Base-by-base conservation (phyloP, 2,329 filamentous ascomycete genomes). In the Trichoderma sp. region DNA sequence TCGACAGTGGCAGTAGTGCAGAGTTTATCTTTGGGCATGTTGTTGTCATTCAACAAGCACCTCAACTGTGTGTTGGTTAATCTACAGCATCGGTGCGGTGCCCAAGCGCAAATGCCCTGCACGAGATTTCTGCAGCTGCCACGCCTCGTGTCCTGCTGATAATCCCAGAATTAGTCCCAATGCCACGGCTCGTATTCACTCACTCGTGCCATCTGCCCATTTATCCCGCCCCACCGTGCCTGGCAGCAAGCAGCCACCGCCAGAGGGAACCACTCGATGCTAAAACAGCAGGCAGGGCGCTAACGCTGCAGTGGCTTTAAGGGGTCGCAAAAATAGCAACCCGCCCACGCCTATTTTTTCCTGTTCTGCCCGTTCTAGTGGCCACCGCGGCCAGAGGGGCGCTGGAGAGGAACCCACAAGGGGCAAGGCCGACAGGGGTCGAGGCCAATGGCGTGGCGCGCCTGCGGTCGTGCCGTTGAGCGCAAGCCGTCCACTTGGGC, bases 251-350 rank as follows among this genome's bases (percentile, higher is more conserved):
- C 56, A 53, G 57, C 33, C 53, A 67, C 66, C 58, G 56, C 65
- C 61, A 35, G 31, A 49, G 47, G 61, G 47, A 49, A 49, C 47
- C 47, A 13, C 47, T 49, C 33, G 16, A 35, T 68, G 66, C 58
- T 63, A 61, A 55, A 66, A 29, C 37, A 31, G 33, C 56, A 49
- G 43, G 24, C 52, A 43, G 40, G 40, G 55, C 68, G 68, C 68
- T 69, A 69, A 53, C 29, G 49, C 53, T 69, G 61, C 68, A 69
- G 61, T 69, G 61, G 68, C 68, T 69, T 59, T 69, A 60, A 63
- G 62, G 68, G 61, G 61, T 65, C 57, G 56, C 68, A 66, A 66
- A 65, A 69, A 69, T 65, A 65, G 62, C 55, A 60, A 49, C 47
- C 47, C 24, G 19, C 14, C 19, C 21, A 24, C 47, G 55, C 49